A percentile compares a stretch with the other conserved stretches of the same genome.
Evolutionary conservation across 371 early-diverging fungal species (phyloP).

Genomic region (Mucor irregularis): DNA sequence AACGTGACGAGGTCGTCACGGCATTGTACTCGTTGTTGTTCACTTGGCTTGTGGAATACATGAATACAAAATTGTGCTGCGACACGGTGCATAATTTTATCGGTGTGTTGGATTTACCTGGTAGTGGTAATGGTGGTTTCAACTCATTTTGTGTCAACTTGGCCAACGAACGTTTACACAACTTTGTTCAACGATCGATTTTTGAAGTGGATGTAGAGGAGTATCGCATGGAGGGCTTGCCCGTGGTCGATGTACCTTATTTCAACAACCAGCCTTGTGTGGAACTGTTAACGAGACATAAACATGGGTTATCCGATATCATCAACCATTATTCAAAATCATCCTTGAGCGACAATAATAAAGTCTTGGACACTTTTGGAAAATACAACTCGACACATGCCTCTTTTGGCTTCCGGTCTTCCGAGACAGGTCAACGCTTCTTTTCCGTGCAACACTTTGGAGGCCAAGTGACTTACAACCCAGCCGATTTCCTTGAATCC

Average conservation of each 20-base stretch:
- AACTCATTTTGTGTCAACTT: constrained; percentile 72
- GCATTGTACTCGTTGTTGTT: constrained; percentile 84
- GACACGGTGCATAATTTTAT: constrained; percentile 67
- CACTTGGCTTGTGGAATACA: constrained; percentile 87
- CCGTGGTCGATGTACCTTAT: constrained; percentile 44
- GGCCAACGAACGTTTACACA: constrained; percentile 82
- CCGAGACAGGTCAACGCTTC: constrained; percentile 19
- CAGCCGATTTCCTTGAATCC: constrained; percentile 69
- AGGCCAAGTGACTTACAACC: constrained; percentile 74
- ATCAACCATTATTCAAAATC: constrained; percentile 53
- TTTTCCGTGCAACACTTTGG: constrained; percentile 86
- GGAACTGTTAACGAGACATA: constrained; percentile 49
- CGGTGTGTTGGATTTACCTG: constrained; percentile 71
- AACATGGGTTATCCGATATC: constrained; percentile 58
- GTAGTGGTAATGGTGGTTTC: constrained; percentile 26
- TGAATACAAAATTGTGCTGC: constrained; percentile 81
- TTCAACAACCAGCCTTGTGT: constrained; percentile 57
- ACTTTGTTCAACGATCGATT: constrained; percentile 67
- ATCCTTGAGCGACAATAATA: constrained; percentile 33
- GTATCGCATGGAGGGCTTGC: constrained; percentile 61
- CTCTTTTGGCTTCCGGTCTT: constrained; percentile 44
- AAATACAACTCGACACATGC: constrained; percentile 47
- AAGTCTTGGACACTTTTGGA: constrained; percentile 39
- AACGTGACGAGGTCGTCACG: constrained; percentile 78
- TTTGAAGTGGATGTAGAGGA: constrained; percentile 58